Evolutionary conservation across 371 early-diverging fungal genomes (phyloP).

Genomic region (Apophysomyces sp.): DNA sequence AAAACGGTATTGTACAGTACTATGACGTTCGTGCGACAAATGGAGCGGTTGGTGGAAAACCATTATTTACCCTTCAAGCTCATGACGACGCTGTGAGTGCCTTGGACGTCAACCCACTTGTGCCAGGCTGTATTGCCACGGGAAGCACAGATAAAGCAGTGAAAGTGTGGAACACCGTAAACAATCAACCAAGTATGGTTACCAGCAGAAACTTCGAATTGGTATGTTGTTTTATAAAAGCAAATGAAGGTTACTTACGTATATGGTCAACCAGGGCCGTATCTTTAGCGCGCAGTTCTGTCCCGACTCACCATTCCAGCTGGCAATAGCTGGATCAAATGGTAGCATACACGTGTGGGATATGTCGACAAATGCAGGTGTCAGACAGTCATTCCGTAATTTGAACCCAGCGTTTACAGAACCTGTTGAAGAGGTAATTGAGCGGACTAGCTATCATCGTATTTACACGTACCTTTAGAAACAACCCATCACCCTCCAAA

Average conservation of each 20-base stretch:
- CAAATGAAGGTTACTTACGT: background rate
- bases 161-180: conserved; percentile 90
- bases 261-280: conserved; percentile 57
- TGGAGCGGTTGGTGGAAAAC: conserved; percentile 35
- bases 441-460: background rate
- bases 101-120: conserved; percentile 77
- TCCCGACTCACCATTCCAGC: conserved; percentile 80
- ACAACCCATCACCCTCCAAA: conserved; percentile 36
- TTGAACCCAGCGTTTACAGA: conserved; percentile 25
- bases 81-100: conserved; percentile 89
- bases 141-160: conserved; percentile 89
- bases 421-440: conserved; percentile 20
- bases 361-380: conserved; percentile 79
- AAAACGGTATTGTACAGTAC: conserved; percentile 87
- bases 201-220: conserved; percentile 79
- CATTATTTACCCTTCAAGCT: conserved; percentile 88
- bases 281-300: conserved; percentile 87
- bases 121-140: conserved; percentile 84
- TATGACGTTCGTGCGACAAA: conserved; percentile 76
- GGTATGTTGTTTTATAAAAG: conserved; percentile 22
- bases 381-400: conserved; percentile 68
- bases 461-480: conserved; percentile 8
- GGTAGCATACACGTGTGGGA: conserved; percentile 93
- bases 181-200: conserved; percentile 75
- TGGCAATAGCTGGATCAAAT: conserved; percentile 86